These are phyloP conservation scores for Myotisia sp. DNA, from an alignment of 2,329 filamentous ascomycete species.

Conservation along the genomic window DNA sequence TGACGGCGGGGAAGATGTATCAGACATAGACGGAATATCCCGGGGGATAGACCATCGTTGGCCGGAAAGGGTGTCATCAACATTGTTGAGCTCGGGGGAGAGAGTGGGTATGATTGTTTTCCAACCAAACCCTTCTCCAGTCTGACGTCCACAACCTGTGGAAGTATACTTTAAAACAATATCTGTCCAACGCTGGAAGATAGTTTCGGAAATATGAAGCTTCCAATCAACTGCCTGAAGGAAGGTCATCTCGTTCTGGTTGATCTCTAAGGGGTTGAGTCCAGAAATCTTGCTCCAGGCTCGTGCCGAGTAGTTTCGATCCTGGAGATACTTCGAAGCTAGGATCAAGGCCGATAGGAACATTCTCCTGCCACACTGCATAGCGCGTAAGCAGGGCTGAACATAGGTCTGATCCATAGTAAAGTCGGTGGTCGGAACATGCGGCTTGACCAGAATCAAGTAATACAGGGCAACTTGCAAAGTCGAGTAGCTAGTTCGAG, in stretches of 20 bases:
- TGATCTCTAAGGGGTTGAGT: slow-evolving; percentile 84
- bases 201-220: slow-evolving; percentile 76
- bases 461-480: slow-evolving; percentile 95
- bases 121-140: slow-evolving; percentile 26
- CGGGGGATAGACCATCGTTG: slow-evolving; percentile 10
- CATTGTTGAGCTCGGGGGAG: slow-evolving; percentile 42
- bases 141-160: slow-evolving; percentile 29
- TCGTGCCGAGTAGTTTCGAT: slow-evolving; percentile 91
- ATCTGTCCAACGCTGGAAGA: slow-evolving; percentile 88
- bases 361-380: slow-evolving; percentile 95
- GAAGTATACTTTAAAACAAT: slow-evolving; percentile 77
- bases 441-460: slow-evolving; percentile 80
- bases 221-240: slow-evolving; percentile 84
- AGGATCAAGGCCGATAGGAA: slow-evolving; percentile 89
- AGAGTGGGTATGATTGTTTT: slow-evolving; percentile 39
- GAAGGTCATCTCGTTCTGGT: slow-evolving; percentile 90
- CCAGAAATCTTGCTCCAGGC: slow-evolving; percentile 99
- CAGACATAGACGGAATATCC: slow-evolving; percentile 18
- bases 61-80: slow-evolving; percentile 26
- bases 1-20: slow-evolving; percentile 6
- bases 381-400: slow-evolving; percentile 55
- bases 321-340: slow-evolving; percentile 94
- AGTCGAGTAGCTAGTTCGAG: slow-evolving; percentile 92
- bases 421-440: slow-evolving; percentile 70
- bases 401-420: slow-evolving; percentile 73